Percentiles rank a stretch among this genome's conserved stretches.
Evolutionary conservation across 768 basidiomycete genomes (phyloP).

Genomic region (Kwoniella newhampshirensis): DNA sequence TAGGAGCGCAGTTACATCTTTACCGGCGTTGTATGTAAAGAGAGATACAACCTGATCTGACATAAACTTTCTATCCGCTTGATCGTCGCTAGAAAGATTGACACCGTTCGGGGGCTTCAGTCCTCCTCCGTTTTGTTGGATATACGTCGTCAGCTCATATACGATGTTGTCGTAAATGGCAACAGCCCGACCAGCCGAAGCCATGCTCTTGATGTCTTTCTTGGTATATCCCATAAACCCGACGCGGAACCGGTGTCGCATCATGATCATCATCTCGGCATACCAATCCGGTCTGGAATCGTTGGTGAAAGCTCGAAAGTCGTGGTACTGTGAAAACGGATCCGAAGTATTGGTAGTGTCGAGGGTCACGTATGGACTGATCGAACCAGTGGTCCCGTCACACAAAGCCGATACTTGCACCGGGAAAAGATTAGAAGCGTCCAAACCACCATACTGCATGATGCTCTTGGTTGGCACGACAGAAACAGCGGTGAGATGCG

Average conservation of each 20-base stretch:
- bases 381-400: constrained; percentile 73
- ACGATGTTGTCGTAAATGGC: constrained; percentile 84
- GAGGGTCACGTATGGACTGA: constrained; percentile 80
- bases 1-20: constrained; percentile 51
- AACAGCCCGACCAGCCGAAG: constrained; percentile 60
- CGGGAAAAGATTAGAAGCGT: constrained; percentile 79
- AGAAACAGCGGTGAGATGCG: constrained; percentile 67
- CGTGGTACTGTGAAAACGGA: constrained; percentile 81
- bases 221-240: constrained; percentile 86
- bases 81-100: constrained; percentile 54
- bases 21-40: constrained; percentile 53
- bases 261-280: constrained; percentile 84
- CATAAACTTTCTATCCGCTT: constrained; percentile 48
- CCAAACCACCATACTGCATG: constrained; percentile 76
- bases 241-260: constrained; percentile 84
- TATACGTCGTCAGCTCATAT: constrained; percentile 82
- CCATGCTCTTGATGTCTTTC: constrained; percentile 70
- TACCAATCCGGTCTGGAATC: constrained; percentile 99
- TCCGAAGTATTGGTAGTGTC: constrained; percentile 67
- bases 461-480: constrained; percentile 75
- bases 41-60: constrained; percentile 45
- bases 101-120: constrained; percentile 42
- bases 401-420: constrained; percentile 95
- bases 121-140: constrained; percentile 65
- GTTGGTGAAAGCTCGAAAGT: constrained; percentile 79